Base-by-base conservation (phyloP, 257 asterid genomes). In the Ajuga chamaepitys region DNA sequence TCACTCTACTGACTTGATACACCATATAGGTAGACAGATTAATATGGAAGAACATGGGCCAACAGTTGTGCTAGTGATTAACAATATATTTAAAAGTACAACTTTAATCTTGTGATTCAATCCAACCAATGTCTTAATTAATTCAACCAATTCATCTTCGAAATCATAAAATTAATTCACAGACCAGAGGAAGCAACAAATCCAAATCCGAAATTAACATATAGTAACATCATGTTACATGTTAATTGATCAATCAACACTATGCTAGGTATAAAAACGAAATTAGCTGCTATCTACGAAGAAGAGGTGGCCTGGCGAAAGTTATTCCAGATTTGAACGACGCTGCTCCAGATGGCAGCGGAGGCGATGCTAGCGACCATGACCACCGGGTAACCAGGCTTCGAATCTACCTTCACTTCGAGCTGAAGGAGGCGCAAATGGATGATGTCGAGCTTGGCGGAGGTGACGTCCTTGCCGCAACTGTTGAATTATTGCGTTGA, bases 331-430 rank as follows among this genome's bases (percentile, higher is more conserved):
- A 89, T 59, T 16, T 79, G 80, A 63, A 75, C 63, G 7, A 78
- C 83, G 1, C 83, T 86, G 13, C 52, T 74, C 77, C 85, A 83
- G 50, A 88, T 20, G 18, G 83, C 92, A 3, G 86, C 93, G 21
- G 93, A 77, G 40, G 86, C 95, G 44, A 85, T 61, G 10, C 98
- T 95, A 0, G 87, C 63, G 32, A 86, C 95, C 7, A 89, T 68
- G 26, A 82, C 85, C 72, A 84, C 93, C 13, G 89, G 82, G 45
- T 74, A 81, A 21, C 93, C 81, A 40, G 98, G 98, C 76, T 92
- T 89, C 5, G 98, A 82, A 47, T 92, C 97, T 5, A 92, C 55
- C 82, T 88, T 92, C 83, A 68, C 75, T 57, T 92, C 95, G 11
- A 92, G 80, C 44, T 67, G 75, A 41, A 86, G 59, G 11, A 88